phyloP scores from a whole-genome alignment of 75 land plant genomes.

The Cunninghamia lanceolata region DNA sequence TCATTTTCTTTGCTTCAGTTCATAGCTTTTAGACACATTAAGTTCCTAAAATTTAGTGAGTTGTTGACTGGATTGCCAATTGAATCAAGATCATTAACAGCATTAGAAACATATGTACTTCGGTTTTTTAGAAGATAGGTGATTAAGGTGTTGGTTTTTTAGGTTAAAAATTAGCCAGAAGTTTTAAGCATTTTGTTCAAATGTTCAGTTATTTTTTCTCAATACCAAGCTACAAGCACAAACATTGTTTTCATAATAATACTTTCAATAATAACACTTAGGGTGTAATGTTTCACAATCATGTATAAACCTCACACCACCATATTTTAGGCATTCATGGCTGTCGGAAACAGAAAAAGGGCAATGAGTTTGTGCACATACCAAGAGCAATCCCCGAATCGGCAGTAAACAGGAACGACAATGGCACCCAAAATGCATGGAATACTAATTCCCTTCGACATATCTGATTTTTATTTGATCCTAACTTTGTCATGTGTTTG shows the following conservation, averaged over 20 bases:
- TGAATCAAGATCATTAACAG: not conserved
- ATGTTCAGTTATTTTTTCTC: not conserved
- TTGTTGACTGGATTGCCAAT: not conserved
- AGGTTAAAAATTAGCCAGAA: not conserved
- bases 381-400: slow-evolving; percentile 9
- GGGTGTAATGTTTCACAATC: not conserved
- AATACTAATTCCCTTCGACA: slow-evolving; percentile 1
- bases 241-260: not conserved
- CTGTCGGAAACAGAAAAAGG: not conserved
- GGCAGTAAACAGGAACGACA: not conserved
- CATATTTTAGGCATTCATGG: not conserved
- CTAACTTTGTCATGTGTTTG: not conserved
- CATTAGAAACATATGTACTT: not conserved
- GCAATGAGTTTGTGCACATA: not conserved
- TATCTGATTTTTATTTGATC: slow-evolving; percentile 4
- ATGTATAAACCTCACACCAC: not conserved
- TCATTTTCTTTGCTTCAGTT: no score
- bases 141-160: not conserved
- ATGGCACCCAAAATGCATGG: not conserved
- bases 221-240: not conserved
- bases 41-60: no score
- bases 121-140: no score
- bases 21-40: no score
- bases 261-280: not conserved
- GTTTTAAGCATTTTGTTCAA: not conserved